Conservation (phyloP, 108 stramenopile genomes). For the Stephanodiscus triporus region DNA sequence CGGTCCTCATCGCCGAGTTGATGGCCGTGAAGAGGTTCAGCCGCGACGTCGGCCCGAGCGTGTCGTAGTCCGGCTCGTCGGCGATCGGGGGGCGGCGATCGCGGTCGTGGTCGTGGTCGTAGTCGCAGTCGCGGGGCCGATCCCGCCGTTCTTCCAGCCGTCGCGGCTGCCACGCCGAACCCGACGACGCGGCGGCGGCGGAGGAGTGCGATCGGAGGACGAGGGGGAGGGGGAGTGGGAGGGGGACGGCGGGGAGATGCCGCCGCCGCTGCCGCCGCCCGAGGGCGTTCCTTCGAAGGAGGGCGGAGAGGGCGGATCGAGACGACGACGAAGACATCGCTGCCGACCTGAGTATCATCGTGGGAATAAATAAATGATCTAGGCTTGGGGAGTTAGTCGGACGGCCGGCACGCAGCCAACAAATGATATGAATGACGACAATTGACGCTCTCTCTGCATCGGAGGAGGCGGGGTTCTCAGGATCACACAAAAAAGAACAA, state of each 20-base stretch:
- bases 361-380: neutral
- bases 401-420: no score
- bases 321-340: neutral
- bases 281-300: neutral
- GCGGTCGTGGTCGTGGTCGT: neutral
- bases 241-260: no score
- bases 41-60: conserved; percentile 37
- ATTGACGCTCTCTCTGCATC: no score
- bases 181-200: neutral
- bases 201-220: no score
- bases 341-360: neutral
- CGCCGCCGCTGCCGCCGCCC: neutral
- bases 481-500: no score
- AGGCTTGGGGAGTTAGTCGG: no score
- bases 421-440: no score
- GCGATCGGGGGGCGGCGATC: neutral
- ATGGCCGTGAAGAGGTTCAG: conserved; percentile 81
- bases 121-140: neutral
- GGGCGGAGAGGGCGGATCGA: neutral
- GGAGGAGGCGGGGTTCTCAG: no score
- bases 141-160: neutral
- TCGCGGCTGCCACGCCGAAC: neutral
- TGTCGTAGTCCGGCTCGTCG: conserved; percentile 28
- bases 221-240: no score
- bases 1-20: conserved; percentile 74